Percentiles rank a stretch among this genome's conserved stretches.
Conservation (phyloP, 2,329 filamentous ascomycete species). For the Rutstroemia sp. region DNA sequence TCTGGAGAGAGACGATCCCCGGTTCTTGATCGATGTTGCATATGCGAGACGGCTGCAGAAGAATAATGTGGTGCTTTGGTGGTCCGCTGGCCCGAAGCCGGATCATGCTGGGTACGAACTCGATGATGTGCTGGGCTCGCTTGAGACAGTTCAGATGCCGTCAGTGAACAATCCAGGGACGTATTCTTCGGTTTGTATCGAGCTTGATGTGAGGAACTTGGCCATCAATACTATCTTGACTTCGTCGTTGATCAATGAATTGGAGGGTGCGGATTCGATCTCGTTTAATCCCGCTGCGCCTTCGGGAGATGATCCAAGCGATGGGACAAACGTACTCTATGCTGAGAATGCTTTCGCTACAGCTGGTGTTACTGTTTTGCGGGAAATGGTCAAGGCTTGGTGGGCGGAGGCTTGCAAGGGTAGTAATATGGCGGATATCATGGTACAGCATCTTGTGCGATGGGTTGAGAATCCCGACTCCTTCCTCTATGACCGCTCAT, state of each 20-base stretch:
- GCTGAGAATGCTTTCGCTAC: constrained; percentile 91
- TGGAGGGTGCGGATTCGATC: constrained; percentile 82
- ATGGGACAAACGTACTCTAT: constrained; percentile 63
- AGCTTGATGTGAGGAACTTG: constrained; percentile 87
- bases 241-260: constrained; percentile 91
- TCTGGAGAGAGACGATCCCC: constrained; percentile 85
- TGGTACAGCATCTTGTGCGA: constrained; percentile 93
- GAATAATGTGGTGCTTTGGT: constrained; percentile 94
- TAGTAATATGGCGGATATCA: constrained; percentile 90
- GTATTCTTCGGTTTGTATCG: constrained; percentile 93
- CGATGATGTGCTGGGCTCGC: constrained; percentile 74
- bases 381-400: constrained; percentile 98
- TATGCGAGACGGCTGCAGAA: constrained; percentile 86
- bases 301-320: constrained; percentile 49
- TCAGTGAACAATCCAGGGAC: constrained; percentile 88
- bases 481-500: constrained; percentile 86
- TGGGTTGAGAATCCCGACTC: constrained; percentile 95
- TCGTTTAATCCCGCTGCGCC: constrained; percentile 72
- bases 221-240: constrained; percentile 97
- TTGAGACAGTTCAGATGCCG: constrained; percentile 88
- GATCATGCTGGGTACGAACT: constrained; percentile 95
- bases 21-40: constrained; percentile 90
- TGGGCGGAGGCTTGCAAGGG: constrained; percentile 90
- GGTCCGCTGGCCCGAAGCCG: constrained; percentile 78
- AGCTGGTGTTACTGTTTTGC: constrained; percentile 79